These are phyloP conservation scores for Ensete ventricosum DNA, from an alignment of 176 grass and related monocot species.

Conservation along the genomic window DNA sequence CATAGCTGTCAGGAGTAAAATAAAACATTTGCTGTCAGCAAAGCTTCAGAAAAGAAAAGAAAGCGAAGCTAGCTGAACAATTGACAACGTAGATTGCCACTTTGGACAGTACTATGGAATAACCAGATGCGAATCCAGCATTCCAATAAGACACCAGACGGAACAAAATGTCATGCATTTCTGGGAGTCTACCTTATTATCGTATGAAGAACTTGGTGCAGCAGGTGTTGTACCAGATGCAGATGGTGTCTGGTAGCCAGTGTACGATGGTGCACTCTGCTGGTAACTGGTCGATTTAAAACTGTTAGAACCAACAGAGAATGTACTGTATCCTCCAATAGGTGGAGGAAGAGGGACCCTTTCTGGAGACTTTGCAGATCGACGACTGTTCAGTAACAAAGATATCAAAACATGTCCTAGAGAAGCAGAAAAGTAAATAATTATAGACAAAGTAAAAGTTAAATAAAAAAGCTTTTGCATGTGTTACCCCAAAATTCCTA, in stretches of 20 bases:
- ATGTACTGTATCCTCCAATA: slow-evolving; percentile 31
- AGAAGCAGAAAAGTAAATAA: neutral
- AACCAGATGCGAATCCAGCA: neutral
- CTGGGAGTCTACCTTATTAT: slow-evolving; percentile 30
- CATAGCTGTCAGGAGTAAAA: neutral
- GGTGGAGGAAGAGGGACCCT: slow-evolving; percentile 74
- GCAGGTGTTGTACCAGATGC: slow-evolving; percentile 26
- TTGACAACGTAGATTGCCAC: too few species aligned
- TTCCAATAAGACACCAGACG: neutral
- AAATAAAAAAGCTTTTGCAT: neutral
- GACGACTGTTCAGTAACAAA: slow-evolving; percentile 34
- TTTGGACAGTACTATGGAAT: too few species aligned
- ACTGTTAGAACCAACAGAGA: slow-evolving; percentile 24
- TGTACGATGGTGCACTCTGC: slow-evolving; percentile 26
- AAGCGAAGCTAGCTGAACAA: neutral
- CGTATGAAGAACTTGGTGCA: slow-evolving; percentile 24
- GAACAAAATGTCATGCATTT: neutral
- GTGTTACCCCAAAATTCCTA: slow-evolving; percentile 29
- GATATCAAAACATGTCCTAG: neutral
- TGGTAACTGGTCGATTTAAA: slow-evolving; percentile 28
- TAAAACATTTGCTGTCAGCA: neutral
- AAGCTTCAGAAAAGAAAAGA: neutral
- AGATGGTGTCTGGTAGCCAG: slow-evolving; percentile 24
- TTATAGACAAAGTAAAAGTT: neutral
- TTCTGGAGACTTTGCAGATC: slow-evolving; percentile 35